Percentiles rank a stretch among this genome's conserved stretches.
phyloP scores from a whole-genome alignment of 768 basidiomycete genomes.

The Auriscalpium vulgare region DNA sequence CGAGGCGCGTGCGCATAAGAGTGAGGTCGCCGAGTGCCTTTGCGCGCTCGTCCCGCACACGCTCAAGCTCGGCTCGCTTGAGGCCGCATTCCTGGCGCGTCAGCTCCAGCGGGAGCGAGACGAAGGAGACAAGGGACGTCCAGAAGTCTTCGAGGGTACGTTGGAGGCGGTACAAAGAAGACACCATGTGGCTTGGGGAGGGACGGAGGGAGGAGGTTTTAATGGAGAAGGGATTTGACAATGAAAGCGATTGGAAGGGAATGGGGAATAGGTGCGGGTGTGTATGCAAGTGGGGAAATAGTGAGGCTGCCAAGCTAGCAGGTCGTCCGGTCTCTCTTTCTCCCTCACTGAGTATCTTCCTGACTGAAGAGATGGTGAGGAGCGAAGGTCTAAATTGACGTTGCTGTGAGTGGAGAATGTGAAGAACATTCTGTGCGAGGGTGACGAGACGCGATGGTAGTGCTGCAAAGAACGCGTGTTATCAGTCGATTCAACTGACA shows the following conservation, averaged over 20 bases:
- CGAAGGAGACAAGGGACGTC: constrained; percentile 18
- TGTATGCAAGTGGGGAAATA: constrained; percentile 58
- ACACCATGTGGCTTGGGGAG: constrained; percentile 7
- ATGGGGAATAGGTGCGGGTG: constrained; percentile 21
- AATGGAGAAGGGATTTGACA: constrained; percentile 6
- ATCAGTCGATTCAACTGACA: neutral
- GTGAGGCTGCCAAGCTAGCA: constrained; percentile 41
- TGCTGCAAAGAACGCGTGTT: constrained; percentile 25
- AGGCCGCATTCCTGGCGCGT: constrained; percentile 58
- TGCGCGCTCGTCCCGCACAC: constrained; percentile 60
- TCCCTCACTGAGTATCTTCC: constrained; percentile 38
- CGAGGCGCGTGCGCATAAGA: constrained; percentile 41
- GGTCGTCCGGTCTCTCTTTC: constrained; percentile 35
- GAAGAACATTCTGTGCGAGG: constrained; percentile 31
- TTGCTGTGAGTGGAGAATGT: constrained; percentile 36
- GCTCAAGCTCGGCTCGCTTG: constrained; percentile 52
- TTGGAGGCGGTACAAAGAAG: constrained; percentile 9
- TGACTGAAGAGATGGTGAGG: constrained; percentile 41
- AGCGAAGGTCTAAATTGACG: constrained; percentile 35
- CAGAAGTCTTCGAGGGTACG: constrained; percentile 3
- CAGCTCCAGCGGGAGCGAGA: constrained; percentile 51
- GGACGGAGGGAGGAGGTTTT: constrained; percentile 10
- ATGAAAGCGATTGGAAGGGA: neutral
- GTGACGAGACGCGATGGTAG: constrained; percentile 35
- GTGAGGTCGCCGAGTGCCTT: constrained; percentile 58